Base-by-base conservation (phyloP, 192 early-diverging fungal species). In the Cetraspora pellucida region DNA sequence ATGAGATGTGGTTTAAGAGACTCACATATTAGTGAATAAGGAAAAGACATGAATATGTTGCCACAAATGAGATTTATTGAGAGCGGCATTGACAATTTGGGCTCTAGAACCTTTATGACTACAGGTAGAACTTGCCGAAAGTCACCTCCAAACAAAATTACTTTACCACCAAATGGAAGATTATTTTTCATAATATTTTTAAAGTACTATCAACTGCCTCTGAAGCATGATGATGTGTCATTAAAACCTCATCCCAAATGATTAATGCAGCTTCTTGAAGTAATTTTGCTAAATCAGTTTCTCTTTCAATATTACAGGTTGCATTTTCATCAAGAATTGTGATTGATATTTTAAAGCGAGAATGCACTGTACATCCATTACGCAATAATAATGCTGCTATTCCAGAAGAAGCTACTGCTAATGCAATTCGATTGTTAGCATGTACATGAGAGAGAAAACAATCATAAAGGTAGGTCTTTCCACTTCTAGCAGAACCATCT, bases 201-300 rank as follows among this genome's bases (percentile, higher is more conserved):
- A 2, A 78, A 1, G 30, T 73, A 10, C 5, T 3, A 37, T 73
- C 71, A 28, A 78, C 69, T 27, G 60, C 47, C 45, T 78, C 71
- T 63, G 63, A 13, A 49, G 13, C 47, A 49, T 49, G 47, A 10
- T 13, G 47, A 13, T 74, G 47, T n/a, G 61, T 61, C 79, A 80
- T 80, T 16, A 66, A 64, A 60, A 75, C 74, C 75, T 84, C 83
- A 65, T 82, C 83, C 83, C 83, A 84, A 19, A 84, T 30, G 60
- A 84, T 75, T 43, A 82, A 21, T n/a, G 65, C 63, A 5, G 83
- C 46, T 30, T 58, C 2, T 10, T n/a, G 21, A 17, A 80, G 30
- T 0, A 80, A 25, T 1, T 54, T 6, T n/a, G 78, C 80, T 49
- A 31, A 13, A 2, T 69, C 13, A 9, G 63, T 74, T 8, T 25